Conservation (phyloP, 176 grass and related monocot species). For the Pharus latifolius region DNA sequence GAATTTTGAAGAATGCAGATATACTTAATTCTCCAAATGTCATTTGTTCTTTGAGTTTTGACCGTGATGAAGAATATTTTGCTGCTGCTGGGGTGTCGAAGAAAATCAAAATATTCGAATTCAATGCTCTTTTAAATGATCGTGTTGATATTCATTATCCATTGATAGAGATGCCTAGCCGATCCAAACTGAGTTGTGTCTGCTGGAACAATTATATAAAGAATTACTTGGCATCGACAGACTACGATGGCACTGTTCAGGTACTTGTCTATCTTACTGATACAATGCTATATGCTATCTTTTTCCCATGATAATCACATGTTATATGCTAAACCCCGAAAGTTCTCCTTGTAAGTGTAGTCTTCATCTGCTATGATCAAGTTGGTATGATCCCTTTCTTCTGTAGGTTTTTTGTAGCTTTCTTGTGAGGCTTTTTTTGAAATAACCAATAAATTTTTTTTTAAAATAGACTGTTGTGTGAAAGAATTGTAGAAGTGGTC, state of each 20-base stretch:
- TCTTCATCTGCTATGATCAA: not conserved
- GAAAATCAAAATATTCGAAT: constrained; percentile 99
- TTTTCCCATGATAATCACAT: not conserved
- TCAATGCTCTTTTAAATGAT: constrained; percentile 75
- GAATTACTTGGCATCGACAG: constrained; percentile 89
- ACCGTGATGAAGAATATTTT: constrained; percentile 97
- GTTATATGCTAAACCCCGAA: not conserved
- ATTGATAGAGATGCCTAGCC: constrained; percentile 85
- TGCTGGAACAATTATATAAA: constrained; percentile 98
- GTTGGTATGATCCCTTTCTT: not conserved
- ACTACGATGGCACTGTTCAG: constrained; percentile 91
- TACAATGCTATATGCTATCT: not conserved
- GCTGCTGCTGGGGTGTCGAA: constrained; percentile 91
- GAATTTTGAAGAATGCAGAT: constrained; percentile 79
- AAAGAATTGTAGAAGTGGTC: too few relatives aligned
- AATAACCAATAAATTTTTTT: too few relatives aligned
- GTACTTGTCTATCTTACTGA: constrained; percentile 33
- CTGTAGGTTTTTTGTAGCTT: not conserved
- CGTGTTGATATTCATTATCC: constrained; percentile 88
- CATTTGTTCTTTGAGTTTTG: constrained; percentile 93
- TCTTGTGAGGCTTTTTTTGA: too few relatives aligned
- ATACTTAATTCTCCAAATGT: constrained; percentile 83
- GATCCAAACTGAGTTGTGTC: constrained; percentile 75
- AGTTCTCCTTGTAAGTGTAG: not conserved
- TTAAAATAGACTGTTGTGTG: too few relatives aligned